Base-by-base conservation (phyloP, 2,329 filamentous ascomycete genomes). In the Colletotrichum sp. region DNA sequence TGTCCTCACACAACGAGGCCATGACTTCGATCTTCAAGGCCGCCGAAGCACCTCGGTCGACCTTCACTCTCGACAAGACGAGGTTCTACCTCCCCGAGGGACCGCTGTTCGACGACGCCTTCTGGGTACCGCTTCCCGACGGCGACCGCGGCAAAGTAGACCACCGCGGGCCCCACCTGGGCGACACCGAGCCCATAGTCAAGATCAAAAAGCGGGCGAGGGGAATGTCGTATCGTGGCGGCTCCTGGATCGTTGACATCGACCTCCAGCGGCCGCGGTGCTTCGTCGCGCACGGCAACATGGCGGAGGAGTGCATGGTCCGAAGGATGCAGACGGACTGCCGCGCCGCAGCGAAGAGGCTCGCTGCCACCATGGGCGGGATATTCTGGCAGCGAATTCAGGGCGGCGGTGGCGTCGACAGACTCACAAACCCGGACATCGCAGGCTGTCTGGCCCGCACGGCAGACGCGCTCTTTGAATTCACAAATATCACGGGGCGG, bases 41-140 rank as follows among this genome's bases (percentile, higher is more conserved):
- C 26, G 16, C 57, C 30, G 57, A 76, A 4, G 70, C 73, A 21
- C 73, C 70, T 2, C 57, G 63, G 1, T 24, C 69, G 16, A 76
- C 69, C 16, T 59, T 73, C 30, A 36, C n/a, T 4, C 34, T 73
- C 15, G 69, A 76, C 16, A 49, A 55, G 30, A 57, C 63, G 7
- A 73, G 26, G 5, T 68, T 73, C 69, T 73, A 68, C 63, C 57
- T 68, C 16, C 69, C 70, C 15, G 63, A 65, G 16, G 70, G 63
- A 6, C 69, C 69, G 57, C 24, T 68, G 24, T n/a, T 18, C 63
- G 26, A 64, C 16, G 70, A 59, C 21, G 28, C 12, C 30, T 76
- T 68, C 21, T 68, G 57, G 63, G 24, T 76, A 15, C 21, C 59
- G 39, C 26, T 73, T 26, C 5, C 63, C 39, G 26, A 63, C 8